A percentile compares a stretch with the other conserved stretches of the same genome.
Evolutionary conservation across 257 asterid genomes (phyloP).

Genomic region (Cynanchum wilfordii): DNA sequence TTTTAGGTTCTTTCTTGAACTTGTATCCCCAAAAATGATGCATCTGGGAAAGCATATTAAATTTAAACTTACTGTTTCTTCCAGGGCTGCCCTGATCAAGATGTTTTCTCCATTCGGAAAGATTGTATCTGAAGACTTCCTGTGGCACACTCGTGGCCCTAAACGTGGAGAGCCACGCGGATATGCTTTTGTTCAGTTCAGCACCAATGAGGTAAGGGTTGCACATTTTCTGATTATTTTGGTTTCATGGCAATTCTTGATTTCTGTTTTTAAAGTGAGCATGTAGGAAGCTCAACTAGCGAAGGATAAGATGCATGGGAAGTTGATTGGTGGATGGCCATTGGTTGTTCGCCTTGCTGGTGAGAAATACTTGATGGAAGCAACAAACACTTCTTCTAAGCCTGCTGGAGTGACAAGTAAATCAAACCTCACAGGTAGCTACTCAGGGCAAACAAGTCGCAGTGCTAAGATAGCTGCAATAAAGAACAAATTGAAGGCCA

Average conservation of each 20-base stretch:
- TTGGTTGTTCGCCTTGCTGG: conserved; percentile 77
- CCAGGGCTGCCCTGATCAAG: conserved; percentile 79
- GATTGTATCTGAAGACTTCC: conserved; percentile 72
- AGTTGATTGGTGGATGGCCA: conserved; percentile 61
- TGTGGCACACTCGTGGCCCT: conserved; percentile 96
- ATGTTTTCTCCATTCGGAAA: conserved; percentile 84
- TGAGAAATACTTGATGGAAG: conserved; percentile 50
- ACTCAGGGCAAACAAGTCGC: conserved; percentile 46
- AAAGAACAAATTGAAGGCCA: conserved; percentile 78
- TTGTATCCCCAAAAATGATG: not conserved
- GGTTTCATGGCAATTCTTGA: conserved; percentile 25
- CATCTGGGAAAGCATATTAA: not conserved
- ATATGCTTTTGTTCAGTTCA: conserved; percentile 73
- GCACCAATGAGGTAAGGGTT: conserved; percentile 72
- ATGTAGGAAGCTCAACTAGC: conserved; percentile 91
- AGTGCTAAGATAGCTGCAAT: conserved; percentile 85
- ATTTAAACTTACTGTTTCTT: conserved; percentile 1
- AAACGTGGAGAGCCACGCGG: conserved; percentile 82
- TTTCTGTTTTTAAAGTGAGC: conserved; percentile 74
- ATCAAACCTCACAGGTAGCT: conserved; percentile 28
- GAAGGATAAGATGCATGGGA: conserved; percentile 92
- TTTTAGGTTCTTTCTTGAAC: conserved; percentile 8
- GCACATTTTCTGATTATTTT: conserved; percentile 11
- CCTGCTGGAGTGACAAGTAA: conserved; percentile 34
- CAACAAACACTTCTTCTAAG: conserved; percentile 31